Base-by-base conservation (phyloP, 2,329 filamentous ascomycete genomes). In the Cladosporium colombiae region DNA sequence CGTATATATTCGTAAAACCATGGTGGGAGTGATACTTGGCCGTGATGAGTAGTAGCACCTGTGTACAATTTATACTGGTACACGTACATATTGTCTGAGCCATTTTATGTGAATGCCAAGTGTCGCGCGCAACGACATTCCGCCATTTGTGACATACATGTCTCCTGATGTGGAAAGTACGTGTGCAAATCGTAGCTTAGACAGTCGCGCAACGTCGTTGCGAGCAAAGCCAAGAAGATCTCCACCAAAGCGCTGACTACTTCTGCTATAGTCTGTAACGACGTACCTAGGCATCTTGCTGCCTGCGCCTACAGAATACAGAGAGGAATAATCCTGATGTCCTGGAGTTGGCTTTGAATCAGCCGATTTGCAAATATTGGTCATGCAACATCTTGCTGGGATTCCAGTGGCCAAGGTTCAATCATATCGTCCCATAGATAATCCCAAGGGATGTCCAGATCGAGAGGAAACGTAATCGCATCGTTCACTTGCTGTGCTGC, bases 401-500 rank as follows among this genome's bases (percentile, higher is more conserved):
- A n/a, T 10, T 44, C 37, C 18, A 44, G 1, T n/a, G 37, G 37
- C 53, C 62, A 64, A 10, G 62, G 37, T 2, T 57, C 52, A 25
- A 8, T 35, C 53, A 53, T 27, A 6, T 59, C 44, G 23, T 65
- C 62, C 62, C 53, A 65, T 2, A 65, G 35, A 52, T 59, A 23
- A n/a, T 40, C 29, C 62, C 62, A 65, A 21, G 62, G 53, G 13
- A 59, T 29, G 10, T 57, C 62, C 40, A 65, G 23, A 18, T 50
- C 29, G 16, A 50, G 18, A 25, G 40, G 56, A 25, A 64, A 52
- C 3, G 23, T 18, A 14, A 29, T 18, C 7, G 49, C 8, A 29
- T 52, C 49, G 29, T 14, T 21, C 8, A 21, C 14, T 18, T 11
- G 25, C 23, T 52, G 23, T 18, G 49, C 25, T 29, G 27, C 18